Conservation (phyloP, 176 grass and related monocot species). For the Avena sativa region DNA sequence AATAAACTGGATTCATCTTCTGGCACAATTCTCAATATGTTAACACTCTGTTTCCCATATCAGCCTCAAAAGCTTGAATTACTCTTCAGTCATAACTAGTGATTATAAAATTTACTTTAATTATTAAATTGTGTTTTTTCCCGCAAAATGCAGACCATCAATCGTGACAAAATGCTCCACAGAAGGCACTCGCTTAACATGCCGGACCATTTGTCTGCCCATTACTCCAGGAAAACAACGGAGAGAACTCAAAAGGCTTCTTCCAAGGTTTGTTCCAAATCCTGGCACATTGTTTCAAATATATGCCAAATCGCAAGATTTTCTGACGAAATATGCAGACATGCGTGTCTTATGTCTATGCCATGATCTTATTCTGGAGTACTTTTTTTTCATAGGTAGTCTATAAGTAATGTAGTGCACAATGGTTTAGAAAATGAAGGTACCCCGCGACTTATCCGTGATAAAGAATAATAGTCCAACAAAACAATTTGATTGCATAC, state of each 20-base stretch:
- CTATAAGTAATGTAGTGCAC: neutral
- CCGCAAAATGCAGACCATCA: conserved; percentile 38
- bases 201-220: conserved; percentile 31
- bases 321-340: neutral
- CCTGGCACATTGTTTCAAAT: conserved; percentile 1
- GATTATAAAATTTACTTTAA: neutral
- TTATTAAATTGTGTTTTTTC: conserved; percentile 9
- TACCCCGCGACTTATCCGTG: neutral
- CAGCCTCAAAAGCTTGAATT: neutral
- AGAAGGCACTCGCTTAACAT: conserved; percentile 62
- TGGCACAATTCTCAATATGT: neutral
- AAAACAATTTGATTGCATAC: neutral
- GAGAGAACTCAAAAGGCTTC: conserved; percentile 41
- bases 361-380: neutral
- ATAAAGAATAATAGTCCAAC: neutral
- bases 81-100: neutral
- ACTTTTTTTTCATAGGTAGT: neutral
- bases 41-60: neutral
- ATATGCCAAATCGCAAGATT: neutral
- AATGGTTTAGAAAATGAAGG: neutral
- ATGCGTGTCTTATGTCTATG: neutral
- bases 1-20: conserved; percentile 33
- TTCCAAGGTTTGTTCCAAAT: conserved; percentile 51
- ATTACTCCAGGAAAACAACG: conserved; percentile 38
- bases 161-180: conserved; percentile 51